Conservation (phyloP, 2,329 filamentous ascomycete genomes). For the Leptographium galeiforme region DNA sequence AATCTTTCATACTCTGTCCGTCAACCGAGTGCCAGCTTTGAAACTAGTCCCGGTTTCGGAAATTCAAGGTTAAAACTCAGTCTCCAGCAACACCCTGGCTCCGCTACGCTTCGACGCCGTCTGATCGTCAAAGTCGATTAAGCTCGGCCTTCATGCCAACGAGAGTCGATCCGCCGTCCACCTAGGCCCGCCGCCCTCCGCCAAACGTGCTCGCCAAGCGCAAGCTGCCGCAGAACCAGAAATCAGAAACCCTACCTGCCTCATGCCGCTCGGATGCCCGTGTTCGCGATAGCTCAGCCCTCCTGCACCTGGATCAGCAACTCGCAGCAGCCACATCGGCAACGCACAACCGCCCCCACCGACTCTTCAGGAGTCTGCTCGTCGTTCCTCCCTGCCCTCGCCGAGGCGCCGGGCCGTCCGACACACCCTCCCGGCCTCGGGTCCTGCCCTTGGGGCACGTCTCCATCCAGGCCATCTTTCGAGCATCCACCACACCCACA, state of each 20-base stretch:
- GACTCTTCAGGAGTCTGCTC: not conserved
- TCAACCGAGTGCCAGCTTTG: constrained; percentile 21
- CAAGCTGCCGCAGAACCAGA: not conserved
- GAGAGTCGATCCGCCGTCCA: not conserved
- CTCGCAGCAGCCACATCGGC: constrained; percentile 16
- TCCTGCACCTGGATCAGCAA: constrained; percentile 35
- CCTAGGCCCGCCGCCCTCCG: not conserved
- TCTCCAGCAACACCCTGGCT: constrained; percentile 20
- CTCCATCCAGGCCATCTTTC: constrained; percentile 12
- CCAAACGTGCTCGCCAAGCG: not conserved
- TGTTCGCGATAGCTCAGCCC: constrained; percentile 38
- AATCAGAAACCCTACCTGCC: constrained; percentile 8
- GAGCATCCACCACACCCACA: constrained; percentile 6
- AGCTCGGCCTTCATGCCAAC: constrained; percentile 5
- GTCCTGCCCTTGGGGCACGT: constrained; percentile 25
- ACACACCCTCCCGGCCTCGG: constrained; percentile 24
- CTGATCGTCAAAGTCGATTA: constrained; percentile 16
- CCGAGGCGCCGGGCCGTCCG: constrained; percentile 23
- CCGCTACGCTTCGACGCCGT: constrained; percentile 19
- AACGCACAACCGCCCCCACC: not conserved
- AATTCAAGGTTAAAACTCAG: constrained; percentile 17
- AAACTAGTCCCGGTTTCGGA: constrained; percentile 25
- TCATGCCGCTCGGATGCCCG: constrained; percentile 40
- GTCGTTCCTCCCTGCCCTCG: constrained; percentile 25
- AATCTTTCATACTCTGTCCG: too few relatives aligned